A percentile compares a stretch with the other conserved stretches of the same genome.
These are phyloP conservation scores for Paecilomyces sp. DNA, from an alignment of 2,329 filamentous ascomycete species.

Conservation along the genomic window DNA sequence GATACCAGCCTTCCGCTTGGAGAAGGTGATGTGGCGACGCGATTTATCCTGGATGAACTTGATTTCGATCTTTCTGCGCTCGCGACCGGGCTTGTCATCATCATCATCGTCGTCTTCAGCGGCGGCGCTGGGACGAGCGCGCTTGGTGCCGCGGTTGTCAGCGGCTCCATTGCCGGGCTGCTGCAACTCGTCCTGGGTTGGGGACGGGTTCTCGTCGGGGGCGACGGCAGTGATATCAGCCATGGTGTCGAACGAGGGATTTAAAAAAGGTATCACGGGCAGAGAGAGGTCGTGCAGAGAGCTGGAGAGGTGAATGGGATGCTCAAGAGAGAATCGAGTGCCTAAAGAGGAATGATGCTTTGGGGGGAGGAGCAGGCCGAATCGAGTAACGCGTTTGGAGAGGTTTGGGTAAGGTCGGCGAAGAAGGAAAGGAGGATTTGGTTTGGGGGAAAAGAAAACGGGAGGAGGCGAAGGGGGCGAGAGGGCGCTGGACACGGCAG, in stretches of 20 bases:
- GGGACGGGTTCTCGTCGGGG: conserved; percentile 61
- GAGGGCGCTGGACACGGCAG: conserved; percentile 3
- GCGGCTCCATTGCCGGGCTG: conserved; percentile 56
- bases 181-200: conserved; percentile 64
- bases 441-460: conserved; percentile 15
- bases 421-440: conserved; percentile 10
- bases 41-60: conserved; percentile 99
- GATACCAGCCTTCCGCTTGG: conserved; percentile 98
- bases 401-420: conserved; percentile 33
- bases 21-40: conserved; percentile 98
- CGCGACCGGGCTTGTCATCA: conserved; percentile 93
- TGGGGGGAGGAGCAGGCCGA: conserved; percentile 34
- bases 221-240: conserved; percentile 75
- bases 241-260: conserved; percentile 42
- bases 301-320: conserved; percentile 1
- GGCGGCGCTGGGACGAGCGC: conserved; percentile 66
- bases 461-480: conserved; percentile 15
- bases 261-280: conserved; percentile 2
- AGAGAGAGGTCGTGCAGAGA: conserved; percentile 5
- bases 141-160: conserved; percentile 82
- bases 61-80: conserved; percentile 99
- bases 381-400: conserved; percentile 42
- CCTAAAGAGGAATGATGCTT: conserved; percentile 41
- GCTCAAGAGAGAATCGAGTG: conserved; percentile 14
- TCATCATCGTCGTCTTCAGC: conserved; percentile 96